Base-by-base conservation (phyloP, 2,329 filamentous ascomycete genomes). In the Alternaria dauci region DNA sequence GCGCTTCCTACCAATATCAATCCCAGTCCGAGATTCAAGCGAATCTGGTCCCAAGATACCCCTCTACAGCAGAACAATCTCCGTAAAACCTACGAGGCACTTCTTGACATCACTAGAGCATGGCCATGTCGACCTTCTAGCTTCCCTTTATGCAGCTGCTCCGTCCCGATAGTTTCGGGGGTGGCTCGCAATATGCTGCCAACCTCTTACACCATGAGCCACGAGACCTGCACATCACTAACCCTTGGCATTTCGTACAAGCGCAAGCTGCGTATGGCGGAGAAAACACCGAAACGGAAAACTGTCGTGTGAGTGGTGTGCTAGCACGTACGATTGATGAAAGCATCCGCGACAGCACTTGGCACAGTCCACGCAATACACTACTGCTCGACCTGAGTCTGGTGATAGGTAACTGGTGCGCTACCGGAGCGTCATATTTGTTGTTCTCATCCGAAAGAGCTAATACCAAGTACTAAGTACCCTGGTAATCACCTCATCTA, bases 81-180 rank as follows among this genome's bases (percentile, higher is more conserved):
- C 34, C 34, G 34, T 16, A 38, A 38, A 38, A n/a, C 34, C 34
- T n/a, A 38, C 16, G 34, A n/a, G 34, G n/a, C 16, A n/a, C 7
- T 38, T 8, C 7, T n/a, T 0, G 1, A 8, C 0, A 8, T 30
- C 8, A n/a, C 16, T 6, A 16, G 14, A n/a, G 16, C 14, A n/a
- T n/a, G 34, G 34, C 5, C 16, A 34, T 34, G 4, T 34, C 12
- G 28, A 30, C 4, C 32, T 0, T 36, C 32, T 36, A 36, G 32
- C 32, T 36, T 36, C 32, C 32, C 14, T 6, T 36, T 3, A 12
- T 14, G 32, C 32, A 36, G 14, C 32, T 36, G 6, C 11, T 12
- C 0, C 12, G 2, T 16, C 12, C 32, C 6, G 32, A 36, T 36
- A 36, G 32, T 12, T 16, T 36, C 32, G 14, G 32, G 32, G 0